phyloP scores from a whole-genome alignment of 805 yeast genomes.

The Starmerella floricola region DNA sequence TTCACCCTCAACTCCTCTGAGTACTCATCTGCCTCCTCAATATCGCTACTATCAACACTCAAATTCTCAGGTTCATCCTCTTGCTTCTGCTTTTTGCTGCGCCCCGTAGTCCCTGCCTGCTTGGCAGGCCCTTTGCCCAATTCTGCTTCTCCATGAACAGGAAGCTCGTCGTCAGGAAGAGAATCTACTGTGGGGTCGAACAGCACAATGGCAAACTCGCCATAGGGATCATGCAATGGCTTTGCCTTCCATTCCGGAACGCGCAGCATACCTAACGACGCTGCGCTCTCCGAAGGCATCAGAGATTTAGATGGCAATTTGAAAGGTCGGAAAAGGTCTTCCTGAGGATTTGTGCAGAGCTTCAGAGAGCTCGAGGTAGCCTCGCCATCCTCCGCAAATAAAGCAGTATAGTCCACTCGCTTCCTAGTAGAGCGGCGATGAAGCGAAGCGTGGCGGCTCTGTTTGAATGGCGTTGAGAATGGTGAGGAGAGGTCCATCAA shows the following conservation, averaged over 20 bases:
- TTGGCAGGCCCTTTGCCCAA: no score
- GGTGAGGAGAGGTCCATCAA: constrained; percentile 13
- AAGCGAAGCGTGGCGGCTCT: background rate
- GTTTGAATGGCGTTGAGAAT: constrained; percentile 16
- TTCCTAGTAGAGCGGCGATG: constrained; percentile 11
- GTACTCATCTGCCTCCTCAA: constrained; percentile 2
- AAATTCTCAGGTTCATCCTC: background rate
- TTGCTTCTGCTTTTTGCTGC: background rate
- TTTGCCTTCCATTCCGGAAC: constrained; percentile 61
- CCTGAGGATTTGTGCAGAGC: constrained; percentile 1
- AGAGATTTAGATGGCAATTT: constrained; percentile 13
- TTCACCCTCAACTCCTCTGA: background rate
- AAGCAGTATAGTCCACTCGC: constrained; percentile 9
- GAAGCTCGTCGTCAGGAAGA: constrained; percentile 20
- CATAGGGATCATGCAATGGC: constrained; percentile 89
- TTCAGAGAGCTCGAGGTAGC: background rate
- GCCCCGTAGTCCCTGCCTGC: background rate
- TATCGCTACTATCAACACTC: background rate
- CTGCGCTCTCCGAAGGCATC: constrained; percentile 35
- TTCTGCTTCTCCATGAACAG: no score
- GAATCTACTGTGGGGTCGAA: constrained; percentile 89
- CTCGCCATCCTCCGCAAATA: constrained; percentile 7
- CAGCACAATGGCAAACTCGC: constrained; percentile 84
- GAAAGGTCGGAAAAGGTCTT: constrained; percentile 14
- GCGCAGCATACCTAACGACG: constrained; percentile 73